Evolutionary conservation across 2,329 filamentous ascomycete genomes (phyloP), one percentile per base, ranked within the genome.

Genomic region (Paraphoma chrysanthemicola): DNA sequence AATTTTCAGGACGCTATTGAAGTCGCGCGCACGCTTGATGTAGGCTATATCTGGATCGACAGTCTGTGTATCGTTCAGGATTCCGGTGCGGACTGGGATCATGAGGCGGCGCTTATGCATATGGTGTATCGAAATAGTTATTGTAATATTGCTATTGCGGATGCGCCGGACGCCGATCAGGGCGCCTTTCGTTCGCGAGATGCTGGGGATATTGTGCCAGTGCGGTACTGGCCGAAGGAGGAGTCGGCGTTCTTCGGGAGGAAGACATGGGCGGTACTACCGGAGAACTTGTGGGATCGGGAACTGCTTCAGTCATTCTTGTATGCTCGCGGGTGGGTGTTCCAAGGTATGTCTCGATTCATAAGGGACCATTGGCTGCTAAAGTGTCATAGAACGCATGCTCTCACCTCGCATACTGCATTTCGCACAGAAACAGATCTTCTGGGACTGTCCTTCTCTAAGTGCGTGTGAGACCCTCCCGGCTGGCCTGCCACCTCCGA

Each of bases 31-130:
- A 63, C 62, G 12, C 23, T 72, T 2, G 60, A 60, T 1, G 36
- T 72, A 2, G 39, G 53, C 2, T 69, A 72, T 45, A 70, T 72
- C 10, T 72, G 69, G 69, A 72, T 72, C 23, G 69, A 70, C 44
- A 60, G 56, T 28, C 38, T 68, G 16, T 69, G 66, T 36, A 64
- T 62, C 16, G 59, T 65, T 42, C 65, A 69, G 41, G 60, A 61
- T 1, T 17, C 28, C 2, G 44, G 42, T 11, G 60, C 61, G 5
- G 69, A 72, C 52, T 73, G 66, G 51, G 31, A 39, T 0, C 17
- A 23, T 2, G 69, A 73, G 45, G 68, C 50, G 8, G 18, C 30
- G 4, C 41, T 48, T 3, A 74, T 74, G 72, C 66, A 71, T 48
- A 16, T 59, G 29, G 66, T 74, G 6, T 75, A 75, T 56, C 52